Evolutionary conservation across 495 filamentous ascomycete genomes (phyloP), one percentile per base, ranked within the genome.

Genomic region (Talaromyces liani): DNA sequence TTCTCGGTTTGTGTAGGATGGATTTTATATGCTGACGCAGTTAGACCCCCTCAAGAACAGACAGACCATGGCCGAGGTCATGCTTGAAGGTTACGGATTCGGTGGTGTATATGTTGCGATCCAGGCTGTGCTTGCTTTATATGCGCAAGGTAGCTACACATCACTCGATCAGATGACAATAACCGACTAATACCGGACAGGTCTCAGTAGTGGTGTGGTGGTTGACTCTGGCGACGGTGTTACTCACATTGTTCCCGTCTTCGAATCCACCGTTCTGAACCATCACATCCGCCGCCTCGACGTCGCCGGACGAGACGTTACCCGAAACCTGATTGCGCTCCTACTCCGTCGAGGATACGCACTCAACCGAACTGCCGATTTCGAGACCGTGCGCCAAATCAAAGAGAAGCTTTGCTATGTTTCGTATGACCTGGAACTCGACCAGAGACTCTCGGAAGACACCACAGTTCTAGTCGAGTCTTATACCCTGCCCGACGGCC

Each of bases 371-470:
- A 99, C 94, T 8, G 94, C 94, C 71, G 94, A 99, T 73, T 99
- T 99, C 74, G 94, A 99, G 79, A 99, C 94, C 29, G 94, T 98
- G 47, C 91, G 94, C 53, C 93, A 97, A 75, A 97, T 99, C 78
- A 99, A 99, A 80, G 94, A 99, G 81, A 98, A 97, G 85, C 88
- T 99, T 36, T 97, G 93, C 81, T 99, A 99, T 77, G 93, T 99
- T 63, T 97, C 92, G 4, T 99, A 98, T 80, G 95, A 99, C 75
- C 84, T 99, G 61, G 91, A 94, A 78, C 82, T 98, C 53, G 94
- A 99, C 82, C 90, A 98, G 76, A 86, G 90, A 68, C 87, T 99
- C 54, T 93, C 89, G 66, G 94, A 99, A 77, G 95, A 99, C 70
- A 99, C 94, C 18, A 99, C 94, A 9, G 93, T 97, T 14, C 80